phyloP scores from a whole-genome alignment of 108 stramenopile genomes.

The Discostella pseudostelligera region DNA sequence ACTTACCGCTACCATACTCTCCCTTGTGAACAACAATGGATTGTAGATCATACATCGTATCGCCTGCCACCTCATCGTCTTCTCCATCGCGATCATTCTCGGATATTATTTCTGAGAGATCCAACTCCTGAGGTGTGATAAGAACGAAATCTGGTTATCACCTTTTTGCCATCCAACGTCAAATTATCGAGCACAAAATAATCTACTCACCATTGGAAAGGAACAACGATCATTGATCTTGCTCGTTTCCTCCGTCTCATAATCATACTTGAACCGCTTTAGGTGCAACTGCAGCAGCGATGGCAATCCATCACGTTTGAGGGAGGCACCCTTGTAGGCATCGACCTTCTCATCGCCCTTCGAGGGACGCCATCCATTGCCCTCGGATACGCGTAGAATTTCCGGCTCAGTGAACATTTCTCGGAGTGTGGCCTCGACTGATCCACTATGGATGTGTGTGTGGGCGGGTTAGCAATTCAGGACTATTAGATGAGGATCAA shows the following conservation, averaged over 20 bases:
- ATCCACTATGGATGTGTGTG: constrained; percentile 45
- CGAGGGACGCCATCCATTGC: constrained; percentile 89
- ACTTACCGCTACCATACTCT: constrained; percentile 73
- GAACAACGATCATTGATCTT: constrained; percentile 68
- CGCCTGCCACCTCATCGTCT: neutral
- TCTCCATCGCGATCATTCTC: constrained; percentile 16
- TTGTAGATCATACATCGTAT: constrained; percentile 71
- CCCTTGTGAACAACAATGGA: constrained; percentile 79
- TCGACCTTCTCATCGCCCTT: constrained; percentile 85
- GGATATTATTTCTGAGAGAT: constrained; percentile 28
- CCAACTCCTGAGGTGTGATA: constrained; percentile 15
- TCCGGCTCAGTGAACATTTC: constrained; percentile 71
- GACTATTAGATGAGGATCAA: no score
- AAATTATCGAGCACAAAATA: neutral
- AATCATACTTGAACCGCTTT: constrained; percentile 85
- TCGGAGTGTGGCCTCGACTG: constrained; percentile 50
- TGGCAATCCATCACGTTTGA: constrained; percentile 65
- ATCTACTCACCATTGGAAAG: constrained; percentile 60
- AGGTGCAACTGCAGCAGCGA: constrained; percentile 78
- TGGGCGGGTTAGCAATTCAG: no score
- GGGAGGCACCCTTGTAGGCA: constrained; percentile 73
- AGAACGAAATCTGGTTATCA: neutral
- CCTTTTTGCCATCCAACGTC: neutral
- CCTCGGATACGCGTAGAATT: constrained; percentile 67
- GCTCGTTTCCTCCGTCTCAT: constrained; percentile 69